Conservation (phyloP, 2,329 filamentous ascomycete genomes). For the Cryoendolithus antarcticus region DNA sequence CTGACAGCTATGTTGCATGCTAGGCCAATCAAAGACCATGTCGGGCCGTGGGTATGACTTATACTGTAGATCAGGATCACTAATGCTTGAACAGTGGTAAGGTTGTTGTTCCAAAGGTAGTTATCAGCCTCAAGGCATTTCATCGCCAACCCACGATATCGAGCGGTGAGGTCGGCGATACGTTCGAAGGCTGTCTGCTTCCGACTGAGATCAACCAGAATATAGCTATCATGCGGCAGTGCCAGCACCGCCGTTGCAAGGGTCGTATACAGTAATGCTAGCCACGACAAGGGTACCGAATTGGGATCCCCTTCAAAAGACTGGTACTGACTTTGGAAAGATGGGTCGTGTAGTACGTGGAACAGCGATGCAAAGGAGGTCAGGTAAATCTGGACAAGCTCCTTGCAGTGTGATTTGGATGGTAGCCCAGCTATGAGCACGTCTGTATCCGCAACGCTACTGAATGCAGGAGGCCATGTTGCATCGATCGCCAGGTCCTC, state of each 20-base stretch:
- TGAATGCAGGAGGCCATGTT: too few relatives aligned
- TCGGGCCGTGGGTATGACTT: conserved; percentile 23
- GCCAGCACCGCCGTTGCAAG: conserved; percentile 25
- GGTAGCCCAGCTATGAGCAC: not conserved
- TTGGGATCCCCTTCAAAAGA: conserved; percentile 25
- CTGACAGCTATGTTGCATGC: conserved; percentile 29
- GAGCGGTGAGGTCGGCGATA: conserved; percentile 24
- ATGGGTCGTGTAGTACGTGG: conserved; percentile 30
- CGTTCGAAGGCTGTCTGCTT: conserved; percentile 26
- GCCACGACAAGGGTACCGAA: conserved; percentile 26
- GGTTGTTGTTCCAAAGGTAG: conserved; percentile 27
- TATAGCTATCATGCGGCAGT: not conserved
- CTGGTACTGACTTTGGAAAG: conserved; percentile 28
- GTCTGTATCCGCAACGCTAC: not conserved
- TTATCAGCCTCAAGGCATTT: conserved; percentile 28
- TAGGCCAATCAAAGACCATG: conserved; percentile 29
- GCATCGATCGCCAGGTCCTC: too few relatives aligned
- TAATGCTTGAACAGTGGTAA: conserved; percentile 28
- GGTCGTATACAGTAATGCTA: conserved; percentile 28
- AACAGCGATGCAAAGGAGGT: conserved; percentile 18
- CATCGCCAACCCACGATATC: conserved; percentile 27
- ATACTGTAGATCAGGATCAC: conserved; percentile 29
- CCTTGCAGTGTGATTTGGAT: not conserved
- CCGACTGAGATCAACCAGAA: conserved; percentile 21
- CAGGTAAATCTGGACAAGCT: conserved; percentile 25